These are phyloP conservation scores for Oleoguttula mirabilis DNA, from an alignment of 495 filamentous ascomycete genomes.

Conservation along the genomic window DNA sequence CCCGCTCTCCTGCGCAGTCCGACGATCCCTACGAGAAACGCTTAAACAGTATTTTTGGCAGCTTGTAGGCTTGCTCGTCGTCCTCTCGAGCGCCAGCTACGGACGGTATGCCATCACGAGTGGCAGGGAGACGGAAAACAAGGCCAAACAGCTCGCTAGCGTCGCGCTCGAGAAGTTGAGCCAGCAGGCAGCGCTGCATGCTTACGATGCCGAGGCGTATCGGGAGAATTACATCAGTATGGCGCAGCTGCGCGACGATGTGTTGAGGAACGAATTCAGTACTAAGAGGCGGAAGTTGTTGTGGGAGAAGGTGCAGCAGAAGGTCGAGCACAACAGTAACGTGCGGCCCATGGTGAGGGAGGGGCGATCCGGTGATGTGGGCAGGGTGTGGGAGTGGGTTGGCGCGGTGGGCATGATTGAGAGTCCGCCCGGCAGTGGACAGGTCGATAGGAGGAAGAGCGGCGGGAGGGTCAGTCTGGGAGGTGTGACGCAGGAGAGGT, in stretches of 20 bases:
- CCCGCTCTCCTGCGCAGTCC: conserved; percentile 76
- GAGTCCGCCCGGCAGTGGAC: conserved; percentile 3
- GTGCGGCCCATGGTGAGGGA: conserved; percentile 77
- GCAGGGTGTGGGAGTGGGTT: conserved; percentile 93
- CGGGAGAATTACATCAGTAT: conserved; percentile 68
- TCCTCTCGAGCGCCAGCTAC: conserved; percentile 41
- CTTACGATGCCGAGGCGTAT: conserved; percentile 44
- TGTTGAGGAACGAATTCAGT: conserved; percentile 70
- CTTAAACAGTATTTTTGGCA: conserved; percentile 90
- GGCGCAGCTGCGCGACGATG: conserved; percentile 81
- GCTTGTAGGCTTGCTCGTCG: conserved; percentile 58
- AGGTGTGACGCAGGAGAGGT: conserved; percentile 9
- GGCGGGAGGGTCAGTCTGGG: conserved; percentile 13
- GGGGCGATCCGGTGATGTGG: conserved; percentile 70
- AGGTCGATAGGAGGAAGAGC: conserved; percentile 11
- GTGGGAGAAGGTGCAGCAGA: conserved; percentile 66
- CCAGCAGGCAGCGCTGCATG: conserved; percentile 63
- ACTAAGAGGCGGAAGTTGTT: conserved; percentile 59
- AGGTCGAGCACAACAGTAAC: conserved; percentile 90
- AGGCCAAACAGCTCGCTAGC: conserved; percentile 67
- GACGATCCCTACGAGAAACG: conserved; percentile 79
- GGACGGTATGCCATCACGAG: conserved; percentile 43
- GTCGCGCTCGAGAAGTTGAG: conserved; percentile 72
- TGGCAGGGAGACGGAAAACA: conserved; percentile 49
- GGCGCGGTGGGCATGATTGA: conserved; percentile 41